Evolutionary conservation across 805 yeast species (phyloP), one percentile per base, ranked within the genome.

Genomic region (Tetrapisispora arboricola): DNA sequence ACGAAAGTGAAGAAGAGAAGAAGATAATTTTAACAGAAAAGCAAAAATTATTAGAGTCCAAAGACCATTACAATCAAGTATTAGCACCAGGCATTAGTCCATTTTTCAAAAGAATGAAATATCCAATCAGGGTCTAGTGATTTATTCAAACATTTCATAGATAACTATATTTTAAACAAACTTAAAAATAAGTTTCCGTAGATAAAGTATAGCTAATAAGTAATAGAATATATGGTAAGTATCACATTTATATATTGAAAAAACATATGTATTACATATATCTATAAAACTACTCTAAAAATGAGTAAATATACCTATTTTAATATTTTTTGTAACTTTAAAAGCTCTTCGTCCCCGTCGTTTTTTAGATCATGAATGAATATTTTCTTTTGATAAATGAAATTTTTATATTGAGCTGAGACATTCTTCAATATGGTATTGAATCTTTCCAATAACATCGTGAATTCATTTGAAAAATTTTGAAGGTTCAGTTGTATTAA

Each of bases 331-430:
- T 80, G 73, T 26, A 81, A 61, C 38, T 62, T 71, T 39, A 68
- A 63, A 39, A 80, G 51, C 20, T 70, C 74, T 10, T 66, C 57
- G 41, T 68, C 70, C 4, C 64, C 66, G 47, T 80, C 85, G 21
- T 63, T 57, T n/a, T 68, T 66, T 40, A 81, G 58, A 49, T 78
- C 85, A 32, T 61, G 67, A 0, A 68, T 65, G 41, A 80, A 72
- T 3, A 57, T 49, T 30, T 63, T 64, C 31, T 72, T 48, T 17
- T 61, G 59, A 2, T 60, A 60, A 42, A 68, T 68, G 51, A 74
- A 79, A 17, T 64, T 66, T 27, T 61, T 66, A 57, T 58, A 61
- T 60, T 71, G 41, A 61, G 59, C 21, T 48, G 68, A 64, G 18
- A 78, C 57, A 41, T 65, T 66, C 5, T 56, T 57, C 40, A 69